These are phyloP conservation scores for Schizosaccharomyces japonicus DNA, from an alignment of 805 yeast species.

Conservation along the genomic window DNA sequence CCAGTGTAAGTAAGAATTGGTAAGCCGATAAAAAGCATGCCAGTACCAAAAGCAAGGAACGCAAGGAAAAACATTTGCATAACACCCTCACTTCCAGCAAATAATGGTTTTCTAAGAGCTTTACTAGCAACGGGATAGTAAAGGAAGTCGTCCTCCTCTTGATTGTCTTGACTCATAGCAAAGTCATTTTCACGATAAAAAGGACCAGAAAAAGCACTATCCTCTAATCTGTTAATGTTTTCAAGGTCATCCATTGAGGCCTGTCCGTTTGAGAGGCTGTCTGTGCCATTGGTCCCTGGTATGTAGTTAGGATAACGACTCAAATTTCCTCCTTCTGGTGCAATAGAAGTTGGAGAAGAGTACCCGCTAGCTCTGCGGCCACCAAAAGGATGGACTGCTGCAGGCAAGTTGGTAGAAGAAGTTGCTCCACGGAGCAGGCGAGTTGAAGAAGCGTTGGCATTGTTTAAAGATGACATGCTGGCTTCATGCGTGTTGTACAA, in stretches of 20 bases:
- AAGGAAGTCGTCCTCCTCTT: constrained; percentile 81
- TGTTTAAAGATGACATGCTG: neutral
- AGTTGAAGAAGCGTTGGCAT: neutral
- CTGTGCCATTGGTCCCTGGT: neutral
- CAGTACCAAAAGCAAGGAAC: constrained; percentile 26
- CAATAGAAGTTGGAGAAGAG: neutral
- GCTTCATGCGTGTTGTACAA: neutral
- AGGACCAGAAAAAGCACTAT: neutral
- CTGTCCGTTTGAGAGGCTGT: neutral
- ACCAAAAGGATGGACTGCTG: neutral
- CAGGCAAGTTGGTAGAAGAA: neutral
- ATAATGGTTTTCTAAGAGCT: constrained; percentile 34
- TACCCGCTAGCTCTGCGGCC: constrained; percentile 2
- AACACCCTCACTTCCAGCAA: constrained; percentile 15
- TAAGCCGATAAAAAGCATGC: constrained; percentile 44
- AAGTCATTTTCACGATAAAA: neutral
- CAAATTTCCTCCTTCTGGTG: neutral
- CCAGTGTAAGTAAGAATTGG: constrained; percentile 77
- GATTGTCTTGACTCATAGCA: constrained; percentile 26
- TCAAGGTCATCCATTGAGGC: neutral
- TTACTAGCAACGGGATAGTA: constrained; percentile 91
- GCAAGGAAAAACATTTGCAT: neutral
- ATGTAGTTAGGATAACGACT: neutral
- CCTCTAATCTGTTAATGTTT: neutral
- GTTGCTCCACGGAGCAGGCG: neutral